These are phyloP conservation scores for Eucalyptus globulus DNA, from an alignment of 345 rosid genomes.

Conservation along the genomic window DNA sequence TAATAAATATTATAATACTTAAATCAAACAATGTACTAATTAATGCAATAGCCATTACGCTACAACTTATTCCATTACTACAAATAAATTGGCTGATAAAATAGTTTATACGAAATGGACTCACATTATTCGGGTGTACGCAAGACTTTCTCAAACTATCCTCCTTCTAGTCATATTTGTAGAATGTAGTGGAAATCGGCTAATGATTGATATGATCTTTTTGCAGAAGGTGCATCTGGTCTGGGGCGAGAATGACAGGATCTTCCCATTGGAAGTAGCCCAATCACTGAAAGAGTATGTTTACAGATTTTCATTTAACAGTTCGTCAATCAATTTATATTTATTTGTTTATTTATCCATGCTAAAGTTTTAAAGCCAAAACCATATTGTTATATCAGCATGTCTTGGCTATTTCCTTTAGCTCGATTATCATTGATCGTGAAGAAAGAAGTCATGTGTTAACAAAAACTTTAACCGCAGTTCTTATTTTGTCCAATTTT, in stretches of 20 bases:
- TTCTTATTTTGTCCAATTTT: not conserved
- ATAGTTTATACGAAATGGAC: too few relatives aligned
- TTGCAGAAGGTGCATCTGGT: constrained; percentile 9
- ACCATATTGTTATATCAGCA: not conserved
- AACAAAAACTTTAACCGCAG: not conserved
- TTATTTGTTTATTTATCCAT: not conserved
- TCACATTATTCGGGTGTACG: too few relatives aligned
- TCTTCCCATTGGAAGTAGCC: constrained; percentile 3
- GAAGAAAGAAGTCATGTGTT: not conserved
- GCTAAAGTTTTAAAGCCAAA: not conserved
- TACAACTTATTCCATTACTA: too few relatives aligned
- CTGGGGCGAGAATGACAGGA: constrained; percentile 17
- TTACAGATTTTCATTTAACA: not conserved
- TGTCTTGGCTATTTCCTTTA: not conserved
- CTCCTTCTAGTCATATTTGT: not conserved
- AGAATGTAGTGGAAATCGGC: not conserved
- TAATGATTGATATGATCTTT: not conserved
- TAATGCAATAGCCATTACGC: too few relatives aligned
- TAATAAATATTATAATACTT: too few relatives aligned
- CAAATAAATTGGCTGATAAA: too few relatives aligned
- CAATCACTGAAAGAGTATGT: not conserved
- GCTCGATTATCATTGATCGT: not conserved
- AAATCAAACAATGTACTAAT: too few relatives aligned
- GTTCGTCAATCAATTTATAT: not conserved
- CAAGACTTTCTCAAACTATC: not conserved